phyloP scores from a whole-genome alignment of 2,329 filamentous ascomycete genomes.

The Alternaria novae-zelandiae region DNA sequence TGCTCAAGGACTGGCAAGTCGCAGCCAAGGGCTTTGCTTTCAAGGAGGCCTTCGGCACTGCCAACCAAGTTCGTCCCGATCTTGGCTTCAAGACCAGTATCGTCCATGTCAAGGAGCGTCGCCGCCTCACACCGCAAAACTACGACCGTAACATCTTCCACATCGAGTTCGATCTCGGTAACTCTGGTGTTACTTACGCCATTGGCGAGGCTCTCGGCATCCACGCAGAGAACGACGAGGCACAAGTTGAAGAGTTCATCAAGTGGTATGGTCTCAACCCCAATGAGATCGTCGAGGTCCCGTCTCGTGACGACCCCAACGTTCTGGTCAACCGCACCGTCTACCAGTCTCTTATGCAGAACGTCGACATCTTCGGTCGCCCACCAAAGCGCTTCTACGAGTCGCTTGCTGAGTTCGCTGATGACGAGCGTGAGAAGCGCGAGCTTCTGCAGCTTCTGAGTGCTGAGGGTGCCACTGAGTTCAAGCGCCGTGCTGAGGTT shows the following conservation, averaged over 20 bases:
- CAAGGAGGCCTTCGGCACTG: constrained; percentile 89
- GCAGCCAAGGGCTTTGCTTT: constrained; percentile 88
- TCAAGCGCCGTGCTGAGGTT: constrained; percentile 89
- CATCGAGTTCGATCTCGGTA: constrained; percentile 95
- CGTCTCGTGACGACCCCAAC: constrained; percentile 76
- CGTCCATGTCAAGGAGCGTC: constrained; percentile 92
- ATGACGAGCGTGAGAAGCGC: constrained; percentile 80
- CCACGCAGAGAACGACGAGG: constrained; percentile 89
- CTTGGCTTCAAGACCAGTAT: constrained; percentile 83
- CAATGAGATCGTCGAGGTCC: constrained; percentile 87
- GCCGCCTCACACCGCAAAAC: constrained; percentile 81
- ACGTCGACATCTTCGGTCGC: constrained; percentile 94
- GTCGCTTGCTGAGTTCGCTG: constrained; percentile 82
- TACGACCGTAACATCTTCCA: constrained; percentile 99
- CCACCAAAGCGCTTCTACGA: constrained; percentile 99
- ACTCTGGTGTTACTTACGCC: constrained; percentile 91
- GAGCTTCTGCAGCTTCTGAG: constrained; percentile 75
- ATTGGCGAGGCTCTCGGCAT: constrained; percentile 97
- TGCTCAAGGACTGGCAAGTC: constrained; percentile 79
- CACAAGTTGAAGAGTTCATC: constrained; percentile 84
- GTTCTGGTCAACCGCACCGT: constrained; percentile 87
- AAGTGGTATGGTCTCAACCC: constrained; percentile 84
- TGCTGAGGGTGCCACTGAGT: constrained; percentile 81
- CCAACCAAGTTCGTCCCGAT: constrained; percentile 79
- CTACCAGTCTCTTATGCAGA: constrained; percentile 89